Conservation (phyloP, 441 rosid genomes). For the Kokia cookei region DNA sequence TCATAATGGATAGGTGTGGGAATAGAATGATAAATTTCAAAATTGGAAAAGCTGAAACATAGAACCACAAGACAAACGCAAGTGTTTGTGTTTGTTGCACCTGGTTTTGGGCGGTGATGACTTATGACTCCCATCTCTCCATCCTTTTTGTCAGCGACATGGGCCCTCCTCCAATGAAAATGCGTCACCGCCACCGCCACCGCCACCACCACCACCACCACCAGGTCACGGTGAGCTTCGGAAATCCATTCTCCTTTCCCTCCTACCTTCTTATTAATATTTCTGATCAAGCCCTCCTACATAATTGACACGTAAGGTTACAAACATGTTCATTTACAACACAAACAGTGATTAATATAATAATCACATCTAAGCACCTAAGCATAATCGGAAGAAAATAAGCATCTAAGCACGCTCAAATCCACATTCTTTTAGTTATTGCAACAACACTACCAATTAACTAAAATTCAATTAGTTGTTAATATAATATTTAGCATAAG, state of each 20-base stretch:
- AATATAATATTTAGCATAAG: no score
- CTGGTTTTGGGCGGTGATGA: not conserved
- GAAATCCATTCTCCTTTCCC: not conserved
- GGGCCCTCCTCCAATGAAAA: not conserved
- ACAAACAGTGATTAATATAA: no score
- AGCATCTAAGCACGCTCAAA: no score
- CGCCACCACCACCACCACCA: not conserved
- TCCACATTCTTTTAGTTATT: no score
- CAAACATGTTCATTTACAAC: not conserved
- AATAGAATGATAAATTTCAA: no score
- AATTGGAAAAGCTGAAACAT: no score
- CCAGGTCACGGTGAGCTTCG: not conserved
- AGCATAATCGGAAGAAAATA: no score
- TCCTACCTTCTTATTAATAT: not conserved
- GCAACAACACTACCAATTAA: no score
- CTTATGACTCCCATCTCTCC: not conserved
- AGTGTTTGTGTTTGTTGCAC: not conserved
- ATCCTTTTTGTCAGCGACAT: not conserved
- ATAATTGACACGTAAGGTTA: not conserved
- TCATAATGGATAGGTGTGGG: no score
- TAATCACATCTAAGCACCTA: no score
- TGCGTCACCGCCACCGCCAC: not conserved
- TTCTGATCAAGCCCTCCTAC: not conserved
- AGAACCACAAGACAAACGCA: no score
- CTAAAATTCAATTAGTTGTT: no score